These are phyloP conservation scores for Candida nitratophila DNA, from an alignment of 805 yeast species.

Conservation along the genomic window DNA sequence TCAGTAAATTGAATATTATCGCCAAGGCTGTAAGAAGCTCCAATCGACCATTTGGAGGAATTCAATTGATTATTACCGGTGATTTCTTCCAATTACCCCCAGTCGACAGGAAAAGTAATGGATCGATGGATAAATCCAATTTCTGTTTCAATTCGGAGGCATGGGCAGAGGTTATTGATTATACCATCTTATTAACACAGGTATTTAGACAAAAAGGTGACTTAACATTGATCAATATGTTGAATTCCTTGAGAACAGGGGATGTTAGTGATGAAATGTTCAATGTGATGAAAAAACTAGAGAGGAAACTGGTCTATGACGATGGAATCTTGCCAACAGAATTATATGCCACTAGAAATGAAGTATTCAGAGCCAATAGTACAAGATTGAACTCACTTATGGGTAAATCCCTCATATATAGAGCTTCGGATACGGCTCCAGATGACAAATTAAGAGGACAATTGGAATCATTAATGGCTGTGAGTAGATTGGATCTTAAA, in stretches of 20 bases:
- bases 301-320: conserved; percentile 48
- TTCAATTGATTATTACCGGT: conserved; percentile 86
- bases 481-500: conserved; percentile 53
- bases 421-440: conserved; percentile 33
- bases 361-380: conserved; percentile 73
- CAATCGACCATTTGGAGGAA: conserved; percentile 81
- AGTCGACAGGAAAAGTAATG: conserved; percentile 40
- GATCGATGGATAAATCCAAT: conserved; percentile 17
- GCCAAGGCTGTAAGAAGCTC: conserved; percentile 49
- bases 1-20: conserved; percentile 66
- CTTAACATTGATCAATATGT: conserved; percentile 61
- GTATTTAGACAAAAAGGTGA: conserved; percentile 91
- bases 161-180: conserved; percentile 60
- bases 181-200: conserved; percentile 63
- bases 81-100: conserved; percentile 97
- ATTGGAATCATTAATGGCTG: conserved; percentile 51
- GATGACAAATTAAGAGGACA: conserved; percentile 3
- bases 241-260: conserved; percentile 78
- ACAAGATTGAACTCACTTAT: conserved; percentile 40
- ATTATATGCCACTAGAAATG: conserved; percentile 76
- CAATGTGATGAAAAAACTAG: conserved; percentile 40
- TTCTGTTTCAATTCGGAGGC: conserved; percentile 72
- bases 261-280: conserved; percentile 43
- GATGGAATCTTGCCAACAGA: conserved; percentile 90
- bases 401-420: conserved; percentile 38